phyloP scores from a whole-genome alignment of 441 rosid species.

The Erysimum pusillum region DNA sequence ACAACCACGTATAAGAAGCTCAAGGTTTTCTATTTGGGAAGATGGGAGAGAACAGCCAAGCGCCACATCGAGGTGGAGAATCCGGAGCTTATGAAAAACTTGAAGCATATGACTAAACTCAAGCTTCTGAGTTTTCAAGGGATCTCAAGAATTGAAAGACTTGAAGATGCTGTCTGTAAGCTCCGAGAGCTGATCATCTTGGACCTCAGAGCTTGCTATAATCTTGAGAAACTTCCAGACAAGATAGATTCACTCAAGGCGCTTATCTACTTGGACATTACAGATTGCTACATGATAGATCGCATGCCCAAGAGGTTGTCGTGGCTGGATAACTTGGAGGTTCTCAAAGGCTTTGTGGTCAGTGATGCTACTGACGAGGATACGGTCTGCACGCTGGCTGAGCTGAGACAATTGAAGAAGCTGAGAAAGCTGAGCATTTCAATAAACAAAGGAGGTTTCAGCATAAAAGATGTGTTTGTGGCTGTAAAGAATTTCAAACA shows the following conservation, averaged over 20 bases:
- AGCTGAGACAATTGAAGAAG: conserved; percentile 33
- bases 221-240: conserved; percentile 63
- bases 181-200: conserved; percentile 55
- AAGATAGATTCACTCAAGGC: conserved; percentile 52
- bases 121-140: conserved; percentile 68
- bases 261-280: conserved; percentile 60
- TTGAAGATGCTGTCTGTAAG: conserved; percentile 48
- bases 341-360: conserved; percentile 62
- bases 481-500: conserved; percentile 17
- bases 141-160: conserved; percentile 60
- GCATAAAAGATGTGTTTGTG: background rate
- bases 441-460: conserved; percentile 42
- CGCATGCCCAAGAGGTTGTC: conserved; percentile 54
- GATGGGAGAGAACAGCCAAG: conserved; percentile 55
- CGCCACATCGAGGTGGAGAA: conserved; percentile 63
- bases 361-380: conserved; percentile 35
- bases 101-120: conserved; percentile 52
- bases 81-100: conserved; percentile 53
- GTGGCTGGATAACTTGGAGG: conserved; percentile 52
- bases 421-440: conserved; percentile 56
- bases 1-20: conserved; percentile 44
- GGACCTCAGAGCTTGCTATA: conserved; percentile 68
- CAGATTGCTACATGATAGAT: conserved; percentile 63
- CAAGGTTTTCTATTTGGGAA: conserved; percentile 59
- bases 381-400: conserved; percentile 32